Evolutionary conservation across 768 basidiomycete species (phyloP), one percentile per base, ranked within the genome.

Genomic region (Suillus weaverae): DNA sequence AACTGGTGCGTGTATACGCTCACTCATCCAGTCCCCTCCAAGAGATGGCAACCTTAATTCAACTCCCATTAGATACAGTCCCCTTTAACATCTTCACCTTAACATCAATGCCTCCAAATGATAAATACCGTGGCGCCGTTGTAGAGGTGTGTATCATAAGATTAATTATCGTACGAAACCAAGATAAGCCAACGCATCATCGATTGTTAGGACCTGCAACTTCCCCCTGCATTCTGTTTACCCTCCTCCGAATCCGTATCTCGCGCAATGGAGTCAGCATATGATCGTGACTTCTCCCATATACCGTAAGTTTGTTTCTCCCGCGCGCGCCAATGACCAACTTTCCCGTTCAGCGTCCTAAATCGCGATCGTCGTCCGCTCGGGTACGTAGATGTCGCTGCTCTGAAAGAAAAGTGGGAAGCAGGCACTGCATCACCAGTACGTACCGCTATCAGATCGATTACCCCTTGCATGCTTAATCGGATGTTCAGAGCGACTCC

Each of bases 231-330:
- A 0, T 96, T 96, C 75, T 86, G 90, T 18, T 81, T 97, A 4
- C 89, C 90, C 9, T 78, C 83, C 13, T 82, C 83, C 64, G 93
- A 93, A 71, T 82, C 86, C 22, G 87, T 96, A 64, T 83, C 85
- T 10, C 82, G 85, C 30, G 95, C 92, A 1, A 86, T 97, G 35
- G 93, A 94, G 69, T 84, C 91, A 32, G 95, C 95, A 0, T 97
- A 95, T 70, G 95, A 97, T 68, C 87, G 94, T 39, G 95, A 97
- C 73, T 97, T 96, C 77, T 94, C 94, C 20, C 89, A 96, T 70
- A 89, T 97, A 66, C 95, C 95, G 95, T 96, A 70, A 71, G 79
- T 77, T 26, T 41, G 5, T 30, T 9, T 30, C 50, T 51, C 5
- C 30, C 9, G 4, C 7, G 26, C 4, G 26, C 30, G 16, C 26